Conservation (phyloP, 192 early-diverging fungal genomes). For the Backusella tuberculispora region DNA sequence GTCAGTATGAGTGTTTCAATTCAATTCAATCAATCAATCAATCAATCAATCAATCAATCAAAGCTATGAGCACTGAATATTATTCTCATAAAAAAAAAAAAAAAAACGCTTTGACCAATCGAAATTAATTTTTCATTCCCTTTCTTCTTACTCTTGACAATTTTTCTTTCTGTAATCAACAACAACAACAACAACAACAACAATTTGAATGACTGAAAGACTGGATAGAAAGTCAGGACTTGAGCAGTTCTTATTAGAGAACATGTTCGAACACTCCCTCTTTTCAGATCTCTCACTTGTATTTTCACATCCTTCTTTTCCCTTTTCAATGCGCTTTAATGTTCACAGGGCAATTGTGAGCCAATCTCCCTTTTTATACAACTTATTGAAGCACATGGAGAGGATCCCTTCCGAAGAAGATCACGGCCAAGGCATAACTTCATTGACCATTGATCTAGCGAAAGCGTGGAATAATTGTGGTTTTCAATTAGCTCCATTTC, state of each 20-base stretch:
- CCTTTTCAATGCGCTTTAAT: constrained; percentile 37
- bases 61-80: too few species aligned
- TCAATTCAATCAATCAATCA: too few species aligned
- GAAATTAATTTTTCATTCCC: not conserved
- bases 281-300: constrained; percentile 38
- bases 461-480: constrained; percentile 30
- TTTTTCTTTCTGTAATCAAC: not conserved
- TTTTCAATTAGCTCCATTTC: constrained; percentile 31
- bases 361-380: constrained; percentile 36
- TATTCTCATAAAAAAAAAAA: too few species aligned
- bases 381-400: constrained; percentile 20
- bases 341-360: constrained; percentile 35
- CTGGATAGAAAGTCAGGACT: not conserved
- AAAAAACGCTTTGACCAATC: constrained; percentile 5
- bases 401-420: not conserved
- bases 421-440: not conserved
- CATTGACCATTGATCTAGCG: constrained; percentile 33
- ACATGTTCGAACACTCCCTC: constrained; percentile 36
- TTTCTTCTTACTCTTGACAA: not conserved
- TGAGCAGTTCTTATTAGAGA: constrained; percentile 23
- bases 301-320: constrained; percentile 34
- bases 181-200: too few species aligned
- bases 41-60: too few species aligned
- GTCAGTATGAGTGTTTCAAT: too few species aligned
- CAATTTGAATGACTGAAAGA: not conserved